Evolutionary conservation across 2,329 filamentous ascomycete species (phyloP), one percentile per base, ranked within the genome.

Genomic region (Trichoderma polysporum): DNA sequence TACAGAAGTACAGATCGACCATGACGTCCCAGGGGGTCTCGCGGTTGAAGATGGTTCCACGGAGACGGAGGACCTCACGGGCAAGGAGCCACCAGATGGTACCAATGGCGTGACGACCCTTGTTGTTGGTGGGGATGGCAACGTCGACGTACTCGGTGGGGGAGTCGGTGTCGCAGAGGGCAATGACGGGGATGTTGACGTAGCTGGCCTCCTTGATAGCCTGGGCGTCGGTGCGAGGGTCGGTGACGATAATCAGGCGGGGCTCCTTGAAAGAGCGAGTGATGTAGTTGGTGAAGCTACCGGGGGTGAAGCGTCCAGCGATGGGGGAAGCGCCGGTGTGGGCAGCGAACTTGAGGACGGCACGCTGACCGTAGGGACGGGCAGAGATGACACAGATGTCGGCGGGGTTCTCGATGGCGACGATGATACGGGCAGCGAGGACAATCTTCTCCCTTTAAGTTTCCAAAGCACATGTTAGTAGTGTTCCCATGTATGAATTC

Each of bases 211-310:
- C 95, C 91, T 97, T 98, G 90, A 99, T 99, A 80, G 95, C 95
- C 90, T 99, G 95, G 82, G 95, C 93, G 79, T 99, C 95, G 87
- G 96, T 99, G 85, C 96, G 94, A 78, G 95, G 95, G 84, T 99
- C 95, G 85, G 95, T 99, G 79, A 99, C 95, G 82, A 99, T 90
- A 85, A 99, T 98, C 80, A 99, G 89, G 84, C 96, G 96, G 81
- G 95, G 95, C 88, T 99, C 95, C 91, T 97, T 97, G 93, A 99
- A 99, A 74, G 95, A 98, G 80, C 95, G 94, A 84, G 96, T 99
- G 91, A 99, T 99, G 91, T 99, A 99, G 90, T 99, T 99, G 89
- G 95, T 99, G 91, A 99, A 99, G 85, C 94, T 97, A 92, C 95
- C 95, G 82, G 95, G 95, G 81, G 95, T 99, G 91, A 99, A 99